A percentile compares a stretch with the other conserved stretches of the same genome.
Evolutionary conservation across 805 yeast genomes (phyloP).

Genomic region (Kazachstania kunashirensis): DNA sequence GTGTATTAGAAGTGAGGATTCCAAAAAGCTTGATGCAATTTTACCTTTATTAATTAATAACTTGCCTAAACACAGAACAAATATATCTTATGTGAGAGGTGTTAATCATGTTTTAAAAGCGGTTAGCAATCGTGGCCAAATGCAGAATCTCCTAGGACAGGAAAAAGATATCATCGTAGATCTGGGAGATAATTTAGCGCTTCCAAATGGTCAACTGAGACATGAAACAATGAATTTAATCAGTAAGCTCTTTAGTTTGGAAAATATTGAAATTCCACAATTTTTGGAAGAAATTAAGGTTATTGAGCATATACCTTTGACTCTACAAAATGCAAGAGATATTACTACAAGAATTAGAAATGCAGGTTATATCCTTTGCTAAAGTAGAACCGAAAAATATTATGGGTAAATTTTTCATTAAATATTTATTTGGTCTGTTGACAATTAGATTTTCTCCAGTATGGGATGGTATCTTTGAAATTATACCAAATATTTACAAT

Average conservation of each 20-base stretch:
- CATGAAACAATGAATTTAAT: conserved; percentile 42
- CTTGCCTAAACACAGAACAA: conserved; percentile 25
- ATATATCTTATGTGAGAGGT: conserved; percentile 33
- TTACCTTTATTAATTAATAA: conserved; percentile 14
- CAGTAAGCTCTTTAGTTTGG: conserved; percentile 16
- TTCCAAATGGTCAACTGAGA: conserved; percentile 45
- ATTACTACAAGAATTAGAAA: conserved; percentile 58
- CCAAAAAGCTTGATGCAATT: conserved; percentile 11
- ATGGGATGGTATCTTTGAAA: conserved; percentile 68
- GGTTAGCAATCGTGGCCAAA: neutral
- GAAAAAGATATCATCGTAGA: neutral
- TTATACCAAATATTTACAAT: conserved; percentile 39
- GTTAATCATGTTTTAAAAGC: conserved; percentile 18
- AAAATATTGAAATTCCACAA: conserved; percentile 29
- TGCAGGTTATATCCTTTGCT: conserved; percentile 38
- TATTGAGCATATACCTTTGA: conserved; percentile 66
- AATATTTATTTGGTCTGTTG: conserved; percentile 58
- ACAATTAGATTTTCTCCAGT: conserved; percentile 73
- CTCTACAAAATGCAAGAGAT: conserved; percentile 64
- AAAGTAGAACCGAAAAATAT: conserved; percentile 21
- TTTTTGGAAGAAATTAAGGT: conserved; percentile 42
- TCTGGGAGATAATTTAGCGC: conserved; percentile 32
- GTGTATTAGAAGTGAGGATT: conserved; percentile 24
- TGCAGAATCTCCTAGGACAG: neutral
- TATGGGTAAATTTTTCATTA: conserved; percentile 24